phyloP scores from a whole-genome alignment of 768 basidiomycete genomes.

The Pholiota molesta region DNA sequence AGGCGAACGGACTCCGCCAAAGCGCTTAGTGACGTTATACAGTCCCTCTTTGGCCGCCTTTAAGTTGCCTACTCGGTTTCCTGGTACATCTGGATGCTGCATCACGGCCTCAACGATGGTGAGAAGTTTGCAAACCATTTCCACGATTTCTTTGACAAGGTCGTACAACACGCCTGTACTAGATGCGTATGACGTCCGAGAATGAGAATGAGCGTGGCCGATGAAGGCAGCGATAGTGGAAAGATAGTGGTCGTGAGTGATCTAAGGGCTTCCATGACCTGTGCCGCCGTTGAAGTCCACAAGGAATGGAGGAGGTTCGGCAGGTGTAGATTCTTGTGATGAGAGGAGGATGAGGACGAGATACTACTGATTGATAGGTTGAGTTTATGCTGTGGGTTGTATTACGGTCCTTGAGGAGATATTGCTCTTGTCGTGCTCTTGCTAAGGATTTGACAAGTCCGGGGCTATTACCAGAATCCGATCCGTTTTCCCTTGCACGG shows the following conservation, averaged over 20 bases:
- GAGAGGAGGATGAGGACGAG: conserved; percentile 74
- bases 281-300: conserved; percentile 66
- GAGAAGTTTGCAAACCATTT: conserved; percentile 89
- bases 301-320: conserved; percentile 59
- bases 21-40: conserved; percentile 83
- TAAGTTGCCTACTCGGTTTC: conserved; percentile 65
- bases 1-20: conserved; percentile 87
- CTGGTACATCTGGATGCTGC: conserved; percentile 70
- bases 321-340: conserved; percentile 55
- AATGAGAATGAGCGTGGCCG: conserved; percentile 94
- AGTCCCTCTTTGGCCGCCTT: conserved; percentile 76
- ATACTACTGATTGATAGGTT: conserved; percentile 68
- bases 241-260: conserved; percentile 86
- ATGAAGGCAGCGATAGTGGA: conserved; percentile 98
- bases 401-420: conserved; percentile 39
- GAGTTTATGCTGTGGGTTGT: conserved; percentile 42
- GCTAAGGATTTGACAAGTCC: conserved; percentile 21
- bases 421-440: conserved; percentile 40
- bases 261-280: conserved; percentile 79
- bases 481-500: conserved; percentile 24
- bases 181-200: conserved; percentile 86
- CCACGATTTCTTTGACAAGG: conserved; percentile 92
- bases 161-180: conserved; percentile 94
- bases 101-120: conserved; percentile 90
- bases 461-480: conserved; percentile 18